A percentile compares a stretch with the other conserved stretches of the same genome.
Conservation (phyloP, 805 yeast genomes). For the Kazachstania kunashirensis region DNA sequence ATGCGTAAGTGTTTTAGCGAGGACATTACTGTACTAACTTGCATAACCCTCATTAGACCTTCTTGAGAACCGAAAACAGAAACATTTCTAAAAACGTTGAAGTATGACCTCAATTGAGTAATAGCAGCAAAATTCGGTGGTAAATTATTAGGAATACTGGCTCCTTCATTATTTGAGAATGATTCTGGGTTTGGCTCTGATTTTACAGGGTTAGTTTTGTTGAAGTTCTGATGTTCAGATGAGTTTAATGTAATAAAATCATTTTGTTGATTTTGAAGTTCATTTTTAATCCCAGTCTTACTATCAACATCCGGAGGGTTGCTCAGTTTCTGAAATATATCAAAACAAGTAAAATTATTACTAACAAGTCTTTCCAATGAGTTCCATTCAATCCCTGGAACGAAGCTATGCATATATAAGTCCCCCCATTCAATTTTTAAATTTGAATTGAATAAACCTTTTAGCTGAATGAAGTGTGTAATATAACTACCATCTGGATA, state of each 20-base stretch:
- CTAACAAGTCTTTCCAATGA: conserved; percentile 35
- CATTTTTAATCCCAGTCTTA: not conserved
- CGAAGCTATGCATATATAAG: conserved; percentile 39
- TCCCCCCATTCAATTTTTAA: conserved; percentile 68
- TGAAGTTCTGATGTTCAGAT: not conserved
- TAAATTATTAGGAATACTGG: too few relatives aligned
- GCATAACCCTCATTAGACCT: conserved; percentile 59
- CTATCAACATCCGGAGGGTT: not conserved
- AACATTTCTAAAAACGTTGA: conserved; percentile 39
- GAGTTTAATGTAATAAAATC: not conserved
- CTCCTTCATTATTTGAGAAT: too few relatives aligned
- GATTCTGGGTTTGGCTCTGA: too few relatives aligned
- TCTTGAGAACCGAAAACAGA: conserved; percentile 56
- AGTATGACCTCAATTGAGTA: conserved; percentile 29
- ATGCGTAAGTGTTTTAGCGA: conserved; percentile 57
- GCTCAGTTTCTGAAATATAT: conserved; percentile 15
- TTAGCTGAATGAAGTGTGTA: conserved; percentile 49
- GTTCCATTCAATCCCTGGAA: conserved; percentile 39
- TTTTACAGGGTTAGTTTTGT: not conserved
- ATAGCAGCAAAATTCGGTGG: conserved; percentile 13
- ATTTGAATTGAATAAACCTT: conserved; percentile 51
- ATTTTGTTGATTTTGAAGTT: not conserved
- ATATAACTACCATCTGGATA: conserved; percentile 66
- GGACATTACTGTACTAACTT: conserved; percentile 72
- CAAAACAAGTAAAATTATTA: conserved; percentile 19